Evolutionary conservation across 352 stramenopile species (phyloP), one percentile per base, ranked within the genome.

Genomic region (Globisporangium cylindrosporum): DNA sequence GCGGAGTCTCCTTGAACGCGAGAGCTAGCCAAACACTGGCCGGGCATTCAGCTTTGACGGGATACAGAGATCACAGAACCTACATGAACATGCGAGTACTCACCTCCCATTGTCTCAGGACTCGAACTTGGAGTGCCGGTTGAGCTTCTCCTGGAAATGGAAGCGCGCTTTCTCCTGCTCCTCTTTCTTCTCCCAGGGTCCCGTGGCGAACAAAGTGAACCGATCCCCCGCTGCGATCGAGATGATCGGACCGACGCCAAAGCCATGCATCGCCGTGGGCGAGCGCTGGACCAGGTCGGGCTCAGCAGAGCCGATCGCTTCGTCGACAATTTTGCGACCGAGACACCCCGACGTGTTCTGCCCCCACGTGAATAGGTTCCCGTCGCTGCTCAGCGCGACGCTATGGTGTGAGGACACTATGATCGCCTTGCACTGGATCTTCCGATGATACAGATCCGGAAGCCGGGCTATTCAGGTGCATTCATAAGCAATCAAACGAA

Each of bases 351-450:
- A 78, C 0, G 70, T 32, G 51, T 91, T 92, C 32, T 82, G 79
- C 0, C 86, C 86, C 86, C 86, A 93, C 0, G 84, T 90, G 69
- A 90, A 92, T 27, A 93, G 66, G n/a, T 80, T 75, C 1, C 84
- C 84, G 32, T 92, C 82, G 0, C 69, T 66, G 2, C 71, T 82
- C 24, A 93, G 70, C 8, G 82, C 80, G 12, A 78, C 80, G 32
- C 74, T 81, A 66, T 93, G 86, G 55, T 85, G 74, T 12, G 86
- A 89, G 1, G 83, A 89, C 5, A 73, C 79, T 0, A 76, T 71
- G 34, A 93, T 78, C 10, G 74, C 58, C 4, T 70, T 62, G 41
- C 86, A 92, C 12, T 75, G 80, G 6, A 91, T 59, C 49, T 75
- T 78, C 32, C 81, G 81, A 32, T 86, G 72, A 18, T 80, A 73